phyloP scores from a whole-genome alignment of 1,284 basidiomycete genomes.

The Cronartium ribicola region DNA sequence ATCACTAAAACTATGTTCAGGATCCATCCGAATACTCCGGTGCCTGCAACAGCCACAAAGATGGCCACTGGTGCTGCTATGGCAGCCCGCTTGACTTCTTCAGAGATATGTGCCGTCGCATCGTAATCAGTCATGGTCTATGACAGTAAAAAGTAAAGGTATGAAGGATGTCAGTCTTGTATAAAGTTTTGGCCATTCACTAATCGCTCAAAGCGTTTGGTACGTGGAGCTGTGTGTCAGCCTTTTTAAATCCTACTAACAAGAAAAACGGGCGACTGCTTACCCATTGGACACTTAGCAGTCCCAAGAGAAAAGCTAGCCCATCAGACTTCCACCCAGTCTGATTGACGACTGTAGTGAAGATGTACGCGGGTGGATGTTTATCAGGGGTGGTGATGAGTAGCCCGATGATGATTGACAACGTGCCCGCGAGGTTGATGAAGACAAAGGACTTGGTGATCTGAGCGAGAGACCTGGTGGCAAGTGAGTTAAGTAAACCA shows the following conservation, averaged over 20 bases:
- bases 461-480: conserved; percentile 71
- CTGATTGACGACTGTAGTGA: conserved; percentile 55
- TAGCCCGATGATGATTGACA: conserved; percentile 72
- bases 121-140: conserved; percentile 53
- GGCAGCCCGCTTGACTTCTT: conserved; percentile 82
- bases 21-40: conserved; percentile 74
- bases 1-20: conserved; percentile 72
- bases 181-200: conserved; percentile 46
- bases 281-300: conserved; percentile 80
- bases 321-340: conserved; percentile 76
- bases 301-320: conserved; percentile 77
- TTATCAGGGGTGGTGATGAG: conserved; percentile 76
- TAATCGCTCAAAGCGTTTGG: background rate
- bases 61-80: conserved; percentile 73
- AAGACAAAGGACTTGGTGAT: conserved; percentile 79
- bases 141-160: background rate
- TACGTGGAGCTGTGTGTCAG: background rate
- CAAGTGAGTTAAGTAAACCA: conserved; percentile 72
- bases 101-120: conserved; percentile 75
- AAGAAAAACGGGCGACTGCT: conserved; percentile 38
- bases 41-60: conserved; percentile 73
- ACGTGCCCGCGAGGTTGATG: conserved; percentile 68
- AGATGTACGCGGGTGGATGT: conserved; percentile 71
- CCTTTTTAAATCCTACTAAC: background rate
- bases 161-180: no score